Evolutionary conservation across 495 filamentous ascomycete species (phyloP), one percentile per base, ranked within the genome.

Genomic region (Trichoderma erinaceum): DNA sequence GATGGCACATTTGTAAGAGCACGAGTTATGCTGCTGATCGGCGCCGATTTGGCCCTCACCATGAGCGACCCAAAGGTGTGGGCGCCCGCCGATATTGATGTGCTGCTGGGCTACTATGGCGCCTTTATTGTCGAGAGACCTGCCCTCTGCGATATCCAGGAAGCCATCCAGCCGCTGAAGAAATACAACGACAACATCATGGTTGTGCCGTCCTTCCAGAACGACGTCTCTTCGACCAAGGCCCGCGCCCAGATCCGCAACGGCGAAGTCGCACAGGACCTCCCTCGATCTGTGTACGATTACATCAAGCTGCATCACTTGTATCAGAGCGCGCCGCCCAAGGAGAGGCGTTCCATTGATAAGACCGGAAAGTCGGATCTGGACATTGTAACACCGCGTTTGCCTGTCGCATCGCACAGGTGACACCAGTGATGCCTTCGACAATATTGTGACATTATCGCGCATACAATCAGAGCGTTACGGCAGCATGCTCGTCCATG

Each of bases 91-190:
- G 90, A 96, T 86, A 78, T 96, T 43, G 84, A 92, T 71, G 87
- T 92, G 66, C 94, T 94, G 71, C 80, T 96, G 21, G 86, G 89
- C 48, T 82, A 85, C 76, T 93, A 90, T 72, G 91, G 91, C 25
- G 85, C 88, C 35, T 93, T 93, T 76, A 91, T 93, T 67, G 86
- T 95, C 68, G 90, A 96, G 75, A 86, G 92, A 56, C 87, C 92
- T 52, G 86, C 83, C 66, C 91, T 91, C 29, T 92, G 90, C 10
- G 90, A 92, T 71, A 89, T 92, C 68, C 88, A 91, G 68, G 89
- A 91, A 69, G 90, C 90, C 2, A 78, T 92, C 16, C 84, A 85
- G 23, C 85, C 81, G 46, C 78, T 93, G 52, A 88, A 90, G 71
- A 84, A 85, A 18, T 85, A 77, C 75, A 75, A 80, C 35, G 73